phyloP scores from a whole-genome alignment of 2,329 filamentous ascomycete genomes.

The Helotiales sp. region DNA sequence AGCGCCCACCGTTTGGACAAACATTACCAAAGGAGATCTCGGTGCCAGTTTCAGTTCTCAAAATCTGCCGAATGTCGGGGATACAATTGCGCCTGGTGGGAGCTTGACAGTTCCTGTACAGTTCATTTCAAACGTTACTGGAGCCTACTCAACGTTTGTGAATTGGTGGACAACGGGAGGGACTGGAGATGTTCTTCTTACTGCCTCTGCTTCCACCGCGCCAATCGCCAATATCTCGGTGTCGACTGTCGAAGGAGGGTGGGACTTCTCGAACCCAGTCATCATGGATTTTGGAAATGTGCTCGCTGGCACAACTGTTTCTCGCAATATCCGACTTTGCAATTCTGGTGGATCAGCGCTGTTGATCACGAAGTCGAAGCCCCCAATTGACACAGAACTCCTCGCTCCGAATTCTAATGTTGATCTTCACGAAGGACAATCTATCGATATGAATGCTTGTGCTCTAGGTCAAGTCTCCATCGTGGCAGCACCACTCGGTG shows the following conservation, averaged over 20 bases:
- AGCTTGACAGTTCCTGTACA: conserved; percentile 36
- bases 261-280: conserved; percentile 28
- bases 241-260: conserved; percentile 38
- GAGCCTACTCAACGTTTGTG: conserved; percentile 37
- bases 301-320: conserved; percentile 32
- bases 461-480: conserved; percentile 36
- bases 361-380: conserved; percentile 41
- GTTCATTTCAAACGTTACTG: conserved; percentile 36
- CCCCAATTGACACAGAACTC: conserved; percentile 36
- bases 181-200: conserved; percentile 34
- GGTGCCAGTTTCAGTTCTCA: conserved; percentile 36
- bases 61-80: conserved; percentile 34
- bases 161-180: conserved; percentile 41
- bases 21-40: conserved; percentile 35
- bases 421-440: conserved; percentile 38
- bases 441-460: conserved; percentile 35
- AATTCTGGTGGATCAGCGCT: conserved; percentile 40
- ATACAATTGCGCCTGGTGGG: conserved; percentile 33
- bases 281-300: conserved; percentile 38
- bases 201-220: conserved; percentile 37
- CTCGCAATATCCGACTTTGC: conserved; percentile 37
- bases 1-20: conserved; percentile 27
- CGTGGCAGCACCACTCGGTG: conserved; percentile 33
- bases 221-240: conserved; percentile 39
- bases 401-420: conserved; percentile 35